Base-by-base conservation (phyloP, 345 rosid genomes). In the Camelina neglecta region DNA sequence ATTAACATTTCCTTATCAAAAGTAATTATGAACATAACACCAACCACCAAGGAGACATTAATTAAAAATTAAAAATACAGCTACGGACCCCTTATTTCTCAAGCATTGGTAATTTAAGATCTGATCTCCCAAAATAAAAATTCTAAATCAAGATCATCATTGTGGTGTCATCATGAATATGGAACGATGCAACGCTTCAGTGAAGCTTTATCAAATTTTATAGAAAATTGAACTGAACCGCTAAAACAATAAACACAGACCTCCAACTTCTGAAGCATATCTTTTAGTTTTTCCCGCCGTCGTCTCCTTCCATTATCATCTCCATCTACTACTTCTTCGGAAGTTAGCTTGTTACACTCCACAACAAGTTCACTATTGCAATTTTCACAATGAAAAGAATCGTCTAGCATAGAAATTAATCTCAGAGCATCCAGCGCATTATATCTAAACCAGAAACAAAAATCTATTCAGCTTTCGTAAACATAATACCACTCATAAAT, bases 331-430 rank as follows among this genome's bases (percentile, higher is more conserved):
- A 78, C 93, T 70, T 90, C 99, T 83, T 90, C 90, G 33, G 86
- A 85, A 48, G 88, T 89, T 74, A 92, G 75, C 80, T 90, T 92
- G 85, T 92, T 90, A 66, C 91, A 87, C 85, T 95, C 98, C 45
- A 91, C 94, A 76, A 89, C 91, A 77, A 95, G 94, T 73, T 86
- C 96, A 73, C 91, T 91, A 70, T 95, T 85, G 83, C 97, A 95
- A 69, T 79, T 90, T 75, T 92, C 97, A 69, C 99, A 95, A 66
- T 87, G 93, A 66, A 95, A 95, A 78, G 75, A 85, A 62, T 90
- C 96, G 71, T 89, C 97, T 48, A 77, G 93, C 61, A 82, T 41
- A 24, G 89, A 88, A 55, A 92, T 21, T 79, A 95, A 83, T 71
- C 81, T 82, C 82, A 83, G 69, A 8, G 97, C 99, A 81, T 92